A percentile compares a stretch with the other conserved stretches of the same genome.
phyloP scores from a whole-genome alignment of 2,329 filamentous ascomycete species.

The Colletotrichum horii region DNA sequence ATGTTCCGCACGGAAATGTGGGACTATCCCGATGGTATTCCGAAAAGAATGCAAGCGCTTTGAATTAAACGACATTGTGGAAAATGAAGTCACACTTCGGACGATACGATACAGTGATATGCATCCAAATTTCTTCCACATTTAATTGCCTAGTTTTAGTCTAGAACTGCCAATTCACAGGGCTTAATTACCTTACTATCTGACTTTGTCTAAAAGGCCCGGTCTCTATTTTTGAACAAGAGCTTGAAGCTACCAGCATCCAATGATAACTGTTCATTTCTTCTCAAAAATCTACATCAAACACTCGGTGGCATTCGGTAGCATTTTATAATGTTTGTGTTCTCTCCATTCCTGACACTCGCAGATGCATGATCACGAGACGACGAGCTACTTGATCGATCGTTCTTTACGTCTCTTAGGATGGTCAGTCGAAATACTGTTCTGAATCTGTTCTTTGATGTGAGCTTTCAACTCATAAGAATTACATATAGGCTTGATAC shows the following conservation, averaged over 20 bases:
- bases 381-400: neutral
- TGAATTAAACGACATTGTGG: neutral
- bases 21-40: neutral
- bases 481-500: neutral
- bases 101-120: neutral
- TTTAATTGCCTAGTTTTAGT: rapidly evolving
- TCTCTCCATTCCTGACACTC: rapidly evolving
- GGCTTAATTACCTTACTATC: rapidly evolving
- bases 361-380: neutral
- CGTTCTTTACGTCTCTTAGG: neutral
- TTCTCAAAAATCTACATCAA: rapidly evolving
- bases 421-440: neutral
- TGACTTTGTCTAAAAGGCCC: neutral
- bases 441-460: neutral
- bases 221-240: neutral
- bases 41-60: neutral
- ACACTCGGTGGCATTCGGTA: neutral
- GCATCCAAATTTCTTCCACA: rapidly evolving
- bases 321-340: rapidly evolving
- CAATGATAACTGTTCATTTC: neutral
- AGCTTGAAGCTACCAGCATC: neutral
- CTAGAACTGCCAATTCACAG: rapidly evolving
- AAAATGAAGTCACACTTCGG: neutral
- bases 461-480: neutral
- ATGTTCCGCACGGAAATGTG: neutral